These are phyloP conservation scores for Singerocomus rubriflavus DNA, from an alignment of 1,284 basidiomycete species.

Conservation along the genomic window DNA sequence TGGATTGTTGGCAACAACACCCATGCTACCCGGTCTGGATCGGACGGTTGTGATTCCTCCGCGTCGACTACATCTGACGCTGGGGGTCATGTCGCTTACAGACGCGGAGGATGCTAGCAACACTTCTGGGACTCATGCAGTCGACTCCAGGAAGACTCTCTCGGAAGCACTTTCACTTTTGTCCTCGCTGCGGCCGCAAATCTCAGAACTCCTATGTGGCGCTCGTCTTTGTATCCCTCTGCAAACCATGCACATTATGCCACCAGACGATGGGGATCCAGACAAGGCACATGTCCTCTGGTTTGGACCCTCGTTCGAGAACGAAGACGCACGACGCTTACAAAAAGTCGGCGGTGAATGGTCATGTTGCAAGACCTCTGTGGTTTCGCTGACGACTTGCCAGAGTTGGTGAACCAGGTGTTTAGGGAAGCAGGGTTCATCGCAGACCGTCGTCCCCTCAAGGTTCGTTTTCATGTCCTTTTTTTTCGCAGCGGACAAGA, in stretches of 20 bases:
- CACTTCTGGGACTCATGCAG: not conserved
- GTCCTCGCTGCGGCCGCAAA: constrained; percentile 42
- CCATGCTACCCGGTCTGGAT: constrained; percentile 55
- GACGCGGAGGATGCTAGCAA: constrained; percentile 1
- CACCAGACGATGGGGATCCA: constrained; percentile 37
- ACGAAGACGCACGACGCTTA: constrained; percentile 29
- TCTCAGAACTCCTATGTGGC: constrained; percentile 33
- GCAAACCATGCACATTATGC: constrained; percentile 51
- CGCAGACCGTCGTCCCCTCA: constrained; percentile 53
- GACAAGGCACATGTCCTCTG: constrained; percentile 57
- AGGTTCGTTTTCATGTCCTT: constrained; percentile 40
- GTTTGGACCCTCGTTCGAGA: constrained; percentile 41
- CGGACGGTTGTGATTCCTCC: constrained; percentile 56
- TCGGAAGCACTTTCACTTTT: constrained; percentile 47
- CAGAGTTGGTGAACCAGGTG: constrained; percentile 33
- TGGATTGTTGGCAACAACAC: constrained; percentile 36
- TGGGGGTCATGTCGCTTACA: constrained; percentile 65
- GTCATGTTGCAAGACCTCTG: constrained; percentile 30
- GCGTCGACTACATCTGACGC: constrained; percentile 62
- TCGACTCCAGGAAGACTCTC: constrained; percentile 37
- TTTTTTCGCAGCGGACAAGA: not conserved
- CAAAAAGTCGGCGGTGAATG: constrained; percentile 43
- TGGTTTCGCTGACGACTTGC: constrained; percentile 30
- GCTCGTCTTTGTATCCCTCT: constrained; percentile 43
- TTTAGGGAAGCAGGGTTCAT: constrained; percentile 55